Evolutionary conservation across 768 basidiomycete genomes (phyloP), one percentile per base, ranked within the genome.

Genomic region (Hygrocybe coccinea): DNA sequence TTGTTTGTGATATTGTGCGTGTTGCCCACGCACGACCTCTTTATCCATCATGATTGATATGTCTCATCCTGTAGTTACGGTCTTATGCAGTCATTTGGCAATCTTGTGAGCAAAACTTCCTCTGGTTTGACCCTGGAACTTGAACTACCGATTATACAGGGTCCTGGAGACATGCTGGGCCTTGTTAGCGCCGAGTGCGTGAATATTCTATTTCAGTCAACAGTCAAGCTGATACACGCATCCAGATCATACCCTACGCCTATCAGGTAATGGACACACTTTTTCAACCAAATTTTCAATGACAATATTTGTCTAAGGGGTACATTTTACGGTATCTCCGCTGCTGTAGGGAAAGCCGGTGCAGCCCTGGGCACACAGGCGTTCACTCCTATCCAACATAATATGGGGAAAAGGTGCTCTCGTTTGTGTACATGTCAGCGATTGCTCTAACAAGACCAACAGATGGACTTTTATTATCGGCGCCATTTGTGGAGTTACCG

Each of bases 361-460:
- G 88, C 87, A 17, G 86, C 83, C n/a, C 56, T 86, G 50, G 85
- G 86, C 8, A 85, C 83, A 0, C 84, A 87, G 62, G 82, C 78
- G 1, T 86, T 86, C 65, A 85, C 83, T 2, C 85, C 85, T 3
- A 85, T 87, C 57, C 81, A 84, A 62, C 71, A 72, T 53, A 76
- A 85, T 63, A 78, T 86, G n/a, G 86, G 86, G 12, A 81, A 85
- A 63, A 79, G 75, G 80, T 81, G 41, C 49, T 47, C 54, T 54
- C 50, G 47, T 33, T 49, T 11, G 15, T 17, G 24, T 50, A 3
- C 19, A 22, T 50, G 9, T 7, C 19, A 45, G 2, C 43, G 33
- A 39, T 58, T 10, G 58, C 50, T 50, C 10, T 39, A 17, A 33
- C 29, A 17, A 15, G 6, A 5, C 17, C 21, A 45, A 36, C 60